Evolutionary conservation across 139 green algal species (phyloP).

Genomic region (Desmodesmus armatus): DNA sequence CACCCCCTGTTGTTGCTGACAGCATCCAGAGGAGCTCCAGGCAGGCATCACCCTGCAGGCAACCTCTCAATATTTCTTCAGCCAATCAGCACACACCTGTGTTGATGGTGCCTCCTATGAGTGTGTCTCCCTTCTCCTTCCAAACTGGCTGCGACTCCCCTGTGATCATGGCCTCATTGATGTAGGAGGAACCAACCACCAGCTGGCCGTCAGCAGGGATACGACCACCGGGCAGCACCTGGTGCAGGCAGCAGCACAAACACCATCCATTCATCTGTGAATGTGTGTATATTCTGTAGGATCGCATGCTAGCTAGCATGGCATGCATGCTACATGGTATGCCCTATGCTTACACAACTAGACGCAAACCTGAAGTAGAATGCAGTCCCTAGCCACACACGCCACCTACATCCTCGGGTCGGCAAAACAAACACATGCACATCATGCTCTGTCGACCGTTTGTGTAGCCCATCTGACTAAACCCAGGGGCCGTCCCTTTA

Average conservation of each 20-base stretch:
- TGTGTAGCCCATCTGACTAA: no score
- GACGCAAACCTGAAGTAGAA: no score
- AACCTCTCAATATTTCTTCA: neutral
- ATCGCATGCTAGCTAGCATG: no score
- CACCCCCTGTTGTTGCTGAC: no score
- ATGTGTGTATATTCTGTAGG: neutral
- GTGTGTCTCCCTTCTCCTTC: conserved; percentile 58
- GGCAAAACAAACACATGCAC: no score
- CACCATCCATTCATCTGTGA: neutral
- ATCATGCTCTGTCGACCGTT: no score
- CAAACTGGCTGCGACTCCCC: conserved; percentile 82
- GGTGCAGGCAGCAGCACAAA: neutral
- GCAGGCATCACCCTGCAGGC: conserved; percentile 10
- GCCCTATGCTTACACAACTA: no score
- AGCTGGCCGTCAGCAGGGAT: conserved; percentile 92
- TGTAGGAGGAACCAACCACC: conserved; percentile 78
- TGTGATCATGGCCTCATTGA: conserved; percentile 99
- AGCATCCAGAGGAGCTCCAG: no score
- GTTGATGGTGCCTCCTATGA: conserved; percentile 97
- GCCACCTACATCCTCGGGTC: no score
- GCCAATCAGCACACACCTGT: conserved; percentile 2
- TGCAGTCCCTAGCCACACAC: no score
- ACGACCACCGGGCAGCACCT: conserved; percentile 85
- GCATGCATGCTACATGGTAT: no score
- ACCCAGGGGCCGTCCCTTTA: no score